A percentile compares a stretch with the other conserved stretches of the same genome.
phyloP scores from a whole-genome alignment of 305 asterid species.

The Solanum hybrid region DNA sequence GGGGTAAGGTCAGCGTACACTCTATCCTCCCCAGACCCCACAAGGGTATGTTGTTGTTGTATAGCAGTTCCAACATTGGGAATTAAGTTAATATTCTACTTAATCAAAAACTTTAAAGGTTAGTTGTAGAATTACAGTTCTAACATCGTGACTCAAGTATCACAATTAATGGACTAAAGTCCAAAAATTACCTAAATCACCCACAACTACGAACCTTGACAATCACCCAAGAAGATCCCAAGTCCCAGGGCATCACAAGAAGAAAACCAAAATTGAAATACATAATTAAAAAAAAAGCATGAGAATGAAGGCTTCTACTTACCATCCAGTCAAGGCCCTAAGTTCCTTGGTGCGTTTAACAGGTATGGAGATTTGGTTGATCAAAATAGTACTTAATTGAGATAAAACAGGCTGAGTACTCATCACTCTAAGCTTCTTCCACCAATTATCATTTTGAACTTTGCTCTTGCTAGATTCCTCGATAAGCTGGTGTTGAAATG shows the following conservation, averaged over 20 bases:
- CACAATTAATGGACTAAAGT: not conserved
- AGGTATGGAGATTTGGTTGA: conserved; percentile 52
- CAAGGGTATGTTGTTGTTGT: not conserved
- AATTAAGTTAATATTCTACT: not conserved
- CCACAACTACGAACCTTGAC: not conserved
- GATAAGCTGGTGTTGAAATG: conserved; percentile 44
- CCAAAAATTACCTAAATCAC: not conserved
- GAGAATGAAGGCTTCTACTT: conserved; percentile 18
- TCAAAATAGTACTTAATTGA: conserved; percentile 33
- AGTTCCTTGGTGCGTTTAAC: conserved; percentile 90
- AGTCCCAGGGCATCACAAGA: not conserved
- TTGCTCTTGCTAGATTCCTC: conserved; percentile 31
- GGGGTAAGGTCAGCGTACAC: not conserved
- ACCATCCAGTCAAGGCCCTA: conserved; percentile 87
- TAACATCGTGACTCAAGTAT: not conserved
- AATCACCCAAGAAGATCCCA: not conserved
- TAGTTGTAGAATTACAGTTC: not conserved
- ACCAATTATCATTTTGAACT: conserved; percentile 57
- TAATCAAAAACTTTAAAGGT: not conserved
- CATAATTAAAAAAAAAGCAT: not conserved
- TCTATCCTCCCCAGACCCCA: not conserved
- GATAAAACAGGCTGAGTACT: conserved; percentile 33
- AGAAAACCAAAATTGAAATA: not conserved
- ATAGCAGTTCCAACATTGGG: not conserved
- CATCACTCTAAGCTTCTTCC: conserved; percentile 47